Conservation (phyloP, 768 basidiomycete species). For the Paxillus ammoniavirescens region DNA sequence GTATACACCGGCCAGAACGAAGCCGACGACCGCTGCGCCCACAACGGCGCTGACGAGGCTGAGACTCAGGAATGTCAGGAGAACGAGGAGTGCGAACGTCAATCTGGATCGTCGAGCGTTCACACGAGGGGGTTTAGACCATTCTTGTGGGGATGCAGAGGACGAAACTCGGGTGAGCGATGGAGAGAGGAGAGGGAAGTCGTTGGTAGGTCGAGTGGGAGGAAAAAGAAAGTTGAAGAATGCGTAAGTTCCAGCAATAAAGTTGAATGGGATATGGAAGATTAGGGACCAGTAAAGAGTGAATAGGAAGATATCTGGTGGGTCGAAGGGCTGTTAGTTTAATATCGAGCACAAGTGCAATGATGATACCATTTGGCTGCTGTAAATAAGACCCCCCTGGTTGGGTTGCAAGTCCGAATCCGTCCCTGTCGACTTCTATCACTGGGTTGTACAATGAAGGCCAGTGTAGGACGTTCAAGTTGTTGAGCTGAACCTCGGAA, state of each 20-base stretch:
- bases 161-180: background rate
- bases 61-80: slow-evolving; percentile 32
- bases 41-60: slow-evolving; percentile 39
- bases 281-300: slow-evolving; percentile 50
- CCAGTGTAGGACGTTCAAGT: slow-evolving; percentile 23
- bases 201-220: slow-evolving; percentile 19
- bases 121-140: slow-evolving; percentile 15
- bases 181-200: slow-evolving; percentile 3
- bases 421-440: slow-evolving; percentile 31
- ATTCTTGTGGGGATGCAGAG: background rate
- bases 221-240: slow-evolving; percentile 42
- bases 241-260: slow-evolving; percentile 39
- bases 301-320: slow-evolving; percentile 42
- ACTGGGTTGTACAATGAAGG: slow-evolving; percentile 38
- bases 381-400: slow-evolving; percentile 36
- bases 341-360: background rate
- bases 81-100: slow-evolving; percentile 40
- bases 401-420: slow-evolving; percentile 23
- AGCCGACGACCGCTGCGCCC: slow-evolving; percentile 38
- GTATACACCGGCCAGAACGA: slow-evolving; percentile 39
- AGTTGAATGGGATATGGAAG: slow-evolving; percentile 42
- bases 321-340: background rate
- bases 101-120: slow-evolving; percentile 38
- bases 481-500: slow-evolving; percentile 10
- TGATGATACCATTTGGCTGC: slow-evolving; percentile 29